A percentile compares a stretch with the other conserved stretches of the same genome.
Evolutionary conservation across 768 basidiomycete genomes (phyloP).

Genomic region (Lactifluus volemus): DNA sequence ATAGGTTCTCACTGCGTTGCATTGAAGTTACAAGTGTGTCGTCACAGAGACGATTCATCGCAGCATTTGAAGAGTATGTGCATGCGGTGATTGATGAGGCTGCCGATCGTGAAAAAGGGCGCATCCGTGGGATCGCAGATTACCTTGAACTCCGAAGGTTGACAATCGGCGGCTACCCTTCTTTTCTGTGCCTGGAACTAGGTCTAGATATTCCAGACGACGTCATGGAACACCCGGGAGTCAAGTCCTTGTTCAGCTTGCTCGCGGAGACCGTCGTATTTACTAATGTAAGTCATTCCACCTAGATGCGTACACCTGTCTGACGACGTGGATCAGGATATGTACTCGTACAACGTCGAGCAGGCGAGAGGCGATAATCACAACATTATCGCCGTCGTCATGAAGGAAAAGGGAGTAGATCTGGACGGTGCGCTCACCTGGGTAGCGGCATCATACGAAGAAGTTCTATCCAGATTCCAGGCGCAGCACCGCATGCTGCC

Average conservation of each 20-base stretch:
- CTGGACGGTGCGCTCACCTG: slow-evolving; percentile 32
- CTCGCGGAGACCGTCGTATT: slow-evolving; percentile 31
- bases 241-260: slow-evolving; percentile 25
- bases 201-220: slow-evolving; percentile 33
- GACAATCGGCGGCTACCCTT: slow-evolving; percentile 34
- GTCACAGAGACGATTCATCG: slow-evolving; percentile 30
- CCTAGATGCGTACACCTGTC: background rate
- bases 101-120: slow-evolving; percentile 27
- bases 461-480: slow-evolving; percentile 27
- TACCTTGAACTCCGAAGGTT: slow-evolving; percentile 35
- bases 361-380: slow-evolving; percentile 24
- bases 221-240: slow-evolving; percentile 24
- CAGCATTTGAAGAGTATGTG: slow-evolving; percentile 29
- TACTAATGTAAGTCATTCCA: slow-evolving; percentile 27
- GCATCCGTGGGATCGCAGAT: slow-evolving; percentile 31
- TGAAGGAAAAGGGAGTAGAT: slow-evolving; percentile 12
- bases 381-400: slow-evolving; percentile 34
- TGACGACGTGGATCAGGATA: slow-evolving; percentile 29
- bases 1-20: background rate
- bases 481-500: slow-evolving; percentile 25
- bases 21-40: slow-evolving; percentile 22
- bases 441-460: slow-evolving; percentile 21
- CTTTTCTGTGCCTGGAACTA: slow-evolving; percentile 29
- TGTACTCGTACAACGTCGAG: slow-evolving; percentile 13
- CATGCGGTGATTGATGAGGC: slow-evolving; percentile 35